Evolutionary conservation across 2,329 filamentous ascomycete species (phyloP), one percentile per base, ranked within the genome.

Genomic region (Grosmannia clavigera): DNA sequence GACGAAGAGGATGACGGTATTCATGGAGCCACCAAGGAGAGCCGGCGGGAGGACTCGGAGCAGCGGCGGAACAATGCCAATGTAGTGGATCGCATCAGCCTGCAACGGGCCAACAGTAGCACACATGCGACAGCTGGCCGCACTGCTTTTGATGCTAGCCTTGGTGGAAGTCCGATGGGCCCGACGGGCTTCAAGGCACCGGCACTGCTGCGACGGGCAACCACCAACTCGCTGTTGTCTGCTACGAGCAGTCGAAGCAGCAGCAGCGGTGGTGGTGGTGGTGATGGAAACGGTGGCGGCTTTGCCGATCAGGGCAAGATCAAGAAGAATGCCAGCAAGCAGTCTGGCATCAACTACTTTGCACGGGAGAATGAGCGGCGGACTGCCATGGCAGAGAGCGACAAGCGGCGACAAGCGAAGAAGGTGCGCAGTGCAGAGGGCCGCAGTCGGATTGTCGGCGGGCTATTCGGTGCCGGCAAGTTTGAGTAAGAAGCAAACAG

Each of bases 81-180:
- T 58, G 82, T 92, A 55, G 82, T 92, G 56, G 88, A 95, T 72
- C 86, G 90, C 60, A 85, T 92, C 64, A 81, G 78, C 25, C 77
- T 91, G 43, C 87, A 87, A 68, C 84, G 86, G 53, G 72, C 73
- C 60, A 76, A 73, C 16, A 58, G 52, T 54, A 22, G 53, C 33
- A 29, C 22, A 33, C 35, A 22, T 50, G 58, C 69, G 43, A 69
- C 72, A 3, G 63, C 69, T 22, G 61, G 57, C 22, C 54, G 55
- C 5, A 14, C 27, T 12, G 59, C 59, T 5, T 59, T 59, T 43
- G 58, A 58, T 5, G 19, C 38, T 4, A 10, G 68, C 74, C 2
- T 64, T 74, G 3, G 63, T 72, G 1, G 71, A 75, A 2, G 68
- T 72, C 9, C 35, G 22, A 51, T 59, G 6, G 67, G 71, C 61